Evolutionary conservation across 208 protist species (phyloP).

Genomic region (Trypanosoma cruzi): DNA sequence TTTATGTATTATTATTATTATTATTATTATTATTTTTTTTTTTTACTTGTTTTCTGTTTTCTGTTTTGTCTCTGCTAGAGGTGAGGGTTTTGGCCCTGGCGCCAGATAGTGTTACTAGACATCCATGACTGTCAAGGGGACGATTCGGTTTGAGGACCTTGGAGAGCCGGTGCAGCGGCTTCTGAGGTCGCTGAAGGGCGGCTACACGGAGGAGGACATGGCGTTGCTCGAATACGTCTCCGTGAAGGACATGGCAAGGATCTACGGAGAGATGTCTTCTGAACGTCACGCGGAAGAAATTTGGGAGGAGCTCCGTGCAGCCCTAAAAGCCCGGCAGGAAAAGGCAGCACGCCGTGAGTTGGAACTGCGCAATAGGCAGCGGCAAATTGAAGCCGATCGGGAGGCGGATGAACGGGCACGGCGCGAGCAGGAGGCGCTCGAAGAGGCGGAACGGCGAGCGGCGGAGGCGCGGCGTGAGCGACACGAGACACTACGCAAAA

Average conservation of each 20-base stretch:
- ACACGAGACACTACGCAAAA: conserved; percentile 39
- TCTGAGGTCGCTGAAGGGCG: conserved; percentile 61
- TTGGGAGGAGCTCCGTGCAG: conserved; percentile 64
- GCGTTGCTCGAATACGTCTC: conserved; percentile 78
- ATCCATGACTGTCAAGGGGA: conserved; percentile 28
- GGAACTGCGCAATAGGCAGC: conserved; percentile 46
- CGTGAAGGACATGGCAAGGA: conserved; percentile 88
- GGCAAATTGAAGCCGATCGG: conserved; percentile 13
- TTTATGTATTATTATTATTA: background rate
- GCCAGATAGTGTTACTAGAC: background rate
- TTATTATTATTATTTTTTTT: conserved; percentile 15
- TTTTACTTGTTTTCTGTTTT: too few species aligned
- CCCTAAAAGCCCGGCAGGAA: conserved; percentile 53
- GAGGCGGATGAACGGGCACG: conserved; percentile 37
- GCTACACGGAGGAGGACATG: conserved; percentile 77
- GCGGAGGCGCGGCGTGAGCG: conserved; percentile 42
- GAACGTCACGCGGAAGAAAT: conserved; percentile 73
- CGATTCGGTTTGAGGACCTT: conserved; percentile 85
- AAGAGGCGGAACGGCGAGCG: conserved; percentile 39
- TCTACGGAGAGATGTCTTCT: conserved; percentile 75
- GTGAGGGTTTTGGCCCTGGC: background rate
- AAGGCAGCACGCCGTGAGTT: conserved; percentile 40
- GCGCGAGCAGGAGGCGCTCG: conserved; percentile 38
- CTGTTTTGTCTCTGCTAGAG: background rate
- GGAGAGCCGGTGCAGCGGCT: conserved; percentile 85